phyloP scores from a whole-genome alignment of 2,329 filamentous ascomycete species.

The Plectosphaerella cucumerina region DNA sequence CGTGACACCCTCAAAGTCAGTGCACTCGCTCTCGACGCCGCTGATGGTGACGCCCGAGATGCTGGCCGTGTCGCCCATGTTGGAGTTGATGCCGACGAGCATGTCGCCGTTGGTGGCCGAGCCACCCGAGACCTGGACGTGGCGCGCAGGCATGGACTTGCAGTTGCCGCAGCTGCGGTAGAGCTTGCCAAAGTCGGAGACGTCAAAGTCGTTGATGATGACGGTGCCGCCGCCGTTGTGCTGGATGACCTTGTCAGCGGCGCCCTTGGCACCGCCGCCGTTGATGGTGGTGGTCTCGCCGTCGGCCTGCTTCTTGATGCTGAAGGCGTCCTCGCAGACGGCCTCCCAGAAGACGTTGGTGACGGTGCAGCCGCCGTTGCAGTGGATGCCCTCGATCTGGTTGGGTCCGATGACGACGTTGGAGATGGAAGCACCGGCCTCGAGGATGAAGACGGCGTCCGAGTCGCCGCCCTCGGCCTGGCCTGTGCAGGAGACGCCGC shows the following conservation, averaged over 20 bases:
- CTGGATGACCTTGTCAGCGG: conserved; percentile 12
- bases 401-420: conserved; percentile 51
- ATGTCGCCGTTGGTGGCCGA: conserved; percentile 14
- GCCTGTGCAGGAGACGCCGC: conserved; percentile 12
- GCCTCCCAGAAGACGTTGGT: conserved; percentile 34
- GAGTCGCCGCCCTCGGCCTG: conserved; percentile 12
- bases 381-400: conserved; percentile 47
- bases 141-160: conserved; percentile 11
- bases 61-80: conserved; percentile 6
- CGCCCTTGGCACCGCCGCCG: conserved; percentile 10
- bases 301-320: conserved; percentile 21
- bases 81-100: conserved; percentile 14
- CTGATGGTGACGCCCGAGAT: background rate
- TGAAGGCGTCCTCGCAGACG: conserved; percentile 27
- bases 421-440: conserved; percentile 43
- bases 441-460: conserved; percentile 47
- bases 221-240: conserved; percentile 13
- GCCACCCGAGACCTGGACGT: conserved; percentile 11
- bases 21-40: background rate
- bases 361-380: conserved; percentile 38
- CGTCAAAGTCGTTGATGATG: conserved; percentile 13
- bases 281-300: background rate
- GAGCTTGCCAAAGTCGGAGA: conserved; percentile 13
- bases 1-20: background rate
- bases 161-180: conserved; percentile 14